Percentiles rank a stretch among this genome's conserved stretches.
These are phyloP conservation scores for Malus hybrid DNA, from an alignment of 331 rosid species.

Conservation along the genomic window DNA sequence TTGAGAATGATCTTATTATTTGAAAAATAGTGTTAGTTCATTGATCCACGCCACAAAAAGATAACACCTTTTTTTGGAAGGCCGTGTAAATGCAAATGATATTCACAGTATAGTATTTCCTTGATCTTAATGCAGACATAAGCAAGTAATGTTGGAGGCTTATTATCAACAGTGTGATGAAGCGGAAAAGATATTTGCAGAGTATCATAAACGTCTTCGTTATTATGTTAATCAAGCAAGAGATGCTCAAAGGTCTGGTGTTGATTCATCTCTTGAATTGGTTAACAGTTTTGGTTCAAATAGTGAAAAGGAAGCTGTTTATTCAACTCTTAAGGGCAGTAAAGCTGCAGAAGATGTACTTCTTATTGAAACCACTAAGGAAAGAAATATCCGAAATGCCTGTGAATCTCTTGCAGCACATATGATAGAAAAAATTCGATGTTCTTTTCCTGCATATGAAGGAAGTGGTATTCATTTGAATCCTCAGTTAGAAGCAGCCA, in stretches of 20 bases:
- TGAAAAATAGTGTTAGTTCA: not conserved
- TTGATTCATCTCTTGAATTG: conserved; percentile 63
- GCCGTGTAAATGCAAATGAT: not conserved
- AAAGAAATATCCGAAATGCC: conserved; percentile 81
- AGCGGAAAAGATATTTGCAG: conserved; percentile 86
- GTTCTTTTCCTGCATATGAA: conserved; percentile 89
- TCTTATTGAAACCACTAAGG: conserved; percentile 74
- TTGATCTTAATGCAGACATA: conserved; percentile 62
- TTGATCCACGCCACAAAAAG: not conserved
- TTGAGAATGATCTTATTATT: not conserved
- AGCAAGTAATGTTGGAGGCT: conserved; percentile 85
- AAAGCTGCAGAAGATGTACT: conserved; percentile 83
- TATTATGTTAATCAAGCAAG: conserved; percentile 79
- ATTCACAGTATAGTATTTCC: not conserved
- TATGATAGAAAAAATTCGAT: conserved; percentile 72
- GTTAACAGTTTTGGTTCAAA: conserved; percentile 47
- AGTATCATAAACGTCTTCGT: conserved; percentile 85
- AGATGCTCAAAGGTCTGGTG: conserved; percentile 78
- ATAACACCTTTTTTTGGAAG: not conserved
- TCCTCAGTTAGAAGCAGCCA: conserved; percentile 79
- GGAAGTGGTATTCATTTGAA: conserved; percentile 79
- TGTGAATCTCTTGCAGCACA: conserved; percentile 78
- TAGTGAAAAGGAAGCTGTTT: conserved; percentile 84
- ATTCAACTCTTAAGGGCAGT: conserved; percentile 79
- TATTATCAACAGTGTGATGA: conserved; percentile 89